Evolutionary conservation across 2,329 filamentous ascomycete genomes (phyloP), one percentile per base, ranked within the genome.

Genomic region (Penicillium olsonii): DNA sequence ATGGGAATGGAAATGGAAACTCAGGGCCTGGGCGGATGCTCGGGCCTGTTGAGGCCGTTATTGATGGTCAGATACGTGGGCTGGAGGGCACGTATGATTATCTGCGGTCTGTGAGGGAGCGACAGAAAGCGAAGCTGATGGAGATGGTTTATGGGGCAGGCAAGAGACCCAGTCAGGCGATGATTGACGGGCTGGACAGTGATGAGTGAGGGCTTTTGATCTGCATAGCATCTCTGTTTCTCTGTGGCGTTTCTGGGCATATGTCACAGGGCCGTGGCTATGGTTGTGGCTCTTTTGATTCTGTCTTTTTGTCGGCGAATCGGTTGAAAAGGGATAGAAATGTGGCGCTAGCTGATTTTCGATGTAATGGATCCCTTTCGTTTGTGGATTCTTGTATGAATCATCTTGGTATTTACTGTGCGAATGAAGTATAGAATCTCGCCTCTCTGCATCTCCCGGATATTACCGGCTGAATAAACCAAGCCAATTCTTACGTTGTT

Each of bases 61-160:
- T 77, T 22, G 88, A 92, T 53, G 88, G 92, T 63, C 92, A 97
- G 75, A 90, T 97, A 59, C 78, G 79, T 37, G 91, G 92, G 4
- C 71, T 97, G 17, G 87, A 90, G 61, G 86, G 87, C 19, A 92
- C 90, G 3, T 88, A 91, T 60, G 80, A 81, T 11, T 88, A 95
- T 66, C 78, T 97, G 9, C 86, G 87, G 54, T 82, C 79, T 8
- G 84, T 95, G 31, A 77, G 92, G 34, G 83, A 89, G 56, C 81
- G 81, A 58, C 92, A 96, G 74, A 94, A 92, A 77, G 82, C 84
- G 50, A 90, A 89, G 71, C 76, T 94, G 60, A 84, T 94, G 81
- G 86, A 92, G 73, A 83, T 88, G 71, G 72, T 95, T 2, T 92
- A 88, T 67, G 87, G 84, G 4, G 68, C 72, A 2, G 72, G 72